Evolutionary conservation across 805 yeast species (phyloP).

Genomic region (Dipodascopsis tothii): DNA sequence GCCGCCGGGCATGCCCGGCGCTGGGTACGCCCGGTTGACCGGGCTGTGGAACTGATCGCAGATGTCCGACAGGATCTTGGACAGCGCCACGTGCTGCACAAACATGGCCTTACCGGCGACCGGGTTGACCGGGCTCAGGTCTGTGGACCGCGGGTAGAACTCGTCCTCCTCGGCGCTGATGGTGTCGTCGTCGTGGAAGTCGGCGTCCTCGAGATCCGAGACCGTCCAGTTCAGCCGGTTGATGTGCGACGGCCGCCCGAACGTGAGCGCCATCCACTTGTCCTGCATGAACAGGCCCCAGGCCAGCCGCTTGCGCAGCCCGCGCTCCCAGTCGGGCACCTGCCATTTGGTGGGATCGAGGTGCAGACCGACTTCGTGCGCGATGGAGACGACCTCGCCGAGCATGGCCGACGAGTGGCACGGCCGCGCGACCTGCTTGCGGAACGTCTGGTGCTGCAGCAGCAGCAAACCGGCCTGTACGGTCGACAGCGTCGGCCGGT

Average conservation of each 20-base stretch:
- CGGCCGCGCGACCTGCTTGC: conserved; percentile 34
- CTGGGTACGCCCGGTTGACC: no score
- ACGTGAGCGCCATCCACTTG: conserved; percentile 79
- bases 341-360: conserved; percentile 88
- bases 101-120: conserved; percentile 28
- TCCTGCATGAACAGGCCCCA: conserved; percentile 95
- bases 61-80: conserved; percentile 33
- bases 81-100: conserved; percentile 30
- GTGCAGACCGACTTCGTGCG: conserved; percentile 87
- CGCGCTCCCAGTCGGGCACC: conserved; percentile 91
- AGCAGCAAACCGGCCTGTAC: conserved; percentile 38
- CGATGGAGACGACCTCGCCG: conserved; percentile 58
- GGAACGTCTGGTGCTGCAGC: conserved; percentile 40
- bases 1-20: conserved; percentile 9
- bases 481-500: conserved; percentile 32
- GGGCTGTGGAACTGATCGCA: conserved; percentile 20
- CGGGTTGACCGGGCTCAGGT: conserved; percentile 19
- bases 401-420: conserved; percentile 72
- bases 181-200: conserved; percentile 18
- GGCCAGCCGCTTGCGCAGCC: conserved; percentile 75
- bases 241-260: conserved; percentile 78
- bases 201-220: conserved; percentile 45
- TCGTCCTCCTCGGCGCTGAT: conserved; percentile 5
- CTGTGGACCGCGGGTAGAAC: background rate
- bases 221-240: conserved; percentile 77